Evolutionary conservation across 306 rosid species (phyloP).

Genomic region (Alnus glutinosa): DNA sequence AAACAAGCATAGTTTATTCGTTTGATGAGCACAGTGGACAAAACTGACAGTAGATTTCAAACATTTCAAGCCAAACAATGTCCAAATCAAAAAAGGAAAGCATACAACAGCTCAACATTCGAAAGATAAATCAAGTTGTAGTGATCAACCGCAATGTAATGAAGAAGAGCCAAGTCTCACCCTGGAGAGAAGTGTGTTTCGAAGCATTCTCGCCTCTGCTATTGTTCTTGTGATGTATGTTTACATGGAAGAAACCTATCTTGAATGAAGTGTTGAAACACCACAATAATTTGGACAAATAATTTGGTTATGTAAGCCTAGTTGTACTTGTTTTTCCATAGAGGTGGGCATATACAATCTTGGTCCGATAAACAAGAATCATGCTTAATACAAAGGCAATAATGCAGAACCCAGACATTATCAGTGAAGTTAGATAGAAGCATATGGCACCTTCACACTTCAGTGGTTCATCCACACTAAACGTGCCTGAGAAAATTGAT

Average conservation of each 20-base stretch:
- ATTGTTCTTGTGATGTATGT: background rate
- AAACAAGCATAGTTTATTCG: conserved; percentile 9
- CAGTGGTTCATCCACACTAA: conserved; percentile 35
- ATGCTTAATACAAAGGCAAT: conserved; percentile 59
- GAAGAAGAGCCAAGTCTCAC: background rate
- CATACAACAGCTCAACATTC: conserved; percentile 24
- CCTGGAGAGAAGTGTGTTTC: conserved; percentile 5
- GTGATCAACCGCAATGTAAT: background rate
- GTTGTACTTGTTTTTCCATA: conserved; percentile 66
- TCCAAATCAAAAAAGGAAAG: background rate
- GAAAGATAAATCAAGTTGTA: background rate
- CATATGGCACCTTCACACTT: conserved; percentile 75
- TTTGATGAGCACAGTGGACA: conserved; percentile 6
- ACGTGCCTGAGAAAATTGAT: conserved; percentile 37
- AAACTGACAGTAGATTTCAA: conserved; percentile 24
- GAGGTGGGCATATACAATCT: conserved; percentile 62
- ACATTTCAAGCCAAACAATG: conserved; percentile 2
- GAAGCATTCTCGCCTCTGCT: background rate
- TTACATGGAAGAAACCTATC: background rate
- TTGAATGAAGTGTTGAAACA: conserved; percentile 13
- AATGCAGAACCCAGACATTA: conserved; percentile 74
- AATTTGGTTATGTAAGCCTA: conserved; percentile 11
- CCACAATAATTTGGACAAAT: conserved; percentile 1
- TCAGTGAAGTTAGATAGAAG: conserved; percentile 67
- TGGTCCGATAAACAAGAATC: conserved; percentile 78